phyloP scores from a whole-genome alignment of 148 eudicot genomes.

The Fagopyrum tataricum region DNA sequence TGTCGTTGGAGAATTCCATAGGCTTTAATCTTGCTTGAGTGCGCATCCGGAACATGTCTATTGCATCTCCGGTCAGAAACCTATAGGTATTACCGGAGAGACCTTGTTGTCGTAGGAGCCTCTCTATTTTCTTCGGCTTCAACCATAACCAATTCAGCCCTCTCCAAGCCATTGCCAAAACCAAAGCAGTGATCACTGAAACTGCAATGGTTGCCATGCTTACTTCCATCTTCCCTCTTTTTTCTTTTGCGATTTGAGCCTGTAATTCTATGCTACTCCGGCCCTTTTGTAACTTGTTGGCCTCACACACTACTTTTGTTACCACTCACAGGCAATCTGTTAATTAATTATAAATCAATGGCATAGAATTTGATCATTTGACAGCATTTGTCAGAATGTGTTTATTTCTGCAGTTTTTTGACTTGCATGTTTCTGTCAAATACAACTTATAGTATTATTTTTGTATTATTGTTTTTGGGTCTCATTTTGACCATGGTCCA shows the following conservation, averaged over 20 bases:
- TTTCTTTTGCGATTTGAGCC: neutral
- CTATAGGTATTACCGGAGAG: conserved; percentile 37
- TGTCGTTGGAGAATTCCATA: conserved; percentile 13
- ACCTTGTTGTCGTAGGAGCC: conserved; percentile 35
- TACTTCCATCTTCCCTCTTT: neutral
- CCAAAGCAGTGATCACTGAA: neutral
- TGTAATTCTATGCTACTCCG: neutral
- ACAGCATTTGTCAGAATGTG: too few relatives aligned
- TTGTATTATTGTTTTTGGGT: too few relatives aligned
- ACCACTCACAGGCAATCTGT: too few relatives aligned
- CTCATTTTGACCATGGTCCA: too few relatives aligned
- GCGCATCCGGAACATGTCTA: conserved; percentile 22
- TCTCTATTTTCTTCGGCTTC: conserved; percentile 36
- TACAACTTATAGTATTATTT: too few relatives aligned
- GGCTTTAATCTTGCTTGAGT: conserved; percentile 21
- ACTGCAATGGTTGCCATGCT: neutral
- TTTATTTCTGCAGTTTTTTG: too few relatives aligned
- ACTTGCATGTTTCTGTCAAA: too few relatives aligned
- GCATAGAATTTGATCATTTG: too few relatives aligned
- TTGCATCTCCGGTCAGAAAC: conserved; percentile 33
- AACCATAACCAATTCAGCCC: conserved; percentile 44
- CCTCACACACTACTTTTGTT: too few relatives aligned
- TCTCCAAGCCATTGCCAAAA: conserved; percentile 17
- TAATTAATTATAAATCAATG: too few relatives aligned
- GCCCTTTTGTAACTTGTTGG: too few relatives aligned